These are phyloP conservation scores for Trichomonas vaginalis DNA, from an alignment of 208 protist species.

Conservation along the genomic window DNA sequence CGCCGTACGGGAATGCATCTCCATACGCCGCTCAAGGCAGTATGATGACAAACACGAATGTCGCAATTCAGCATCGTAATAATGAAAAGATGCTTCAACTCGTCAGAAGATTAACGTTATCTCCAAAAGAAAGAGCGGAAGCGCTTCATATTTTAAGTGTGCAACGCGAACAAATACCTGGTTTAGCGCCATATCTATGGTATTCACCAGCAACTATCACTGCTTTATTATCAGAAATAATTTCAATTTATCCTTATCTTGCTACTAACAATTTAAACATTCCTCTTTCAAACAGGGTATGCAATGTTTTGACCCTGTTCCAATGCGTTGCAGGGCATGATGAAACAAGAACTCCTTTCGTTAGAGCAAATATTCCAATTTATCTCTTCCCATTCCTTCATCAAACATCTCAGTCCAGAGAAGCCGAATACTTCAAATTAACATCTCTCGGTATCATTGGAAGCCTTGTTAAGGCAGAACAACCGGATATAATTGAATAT, in stretches of 20 bases:
- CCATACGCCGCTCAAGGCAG: background rate
- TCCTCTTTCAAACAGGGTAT: conserved; percentile 30
- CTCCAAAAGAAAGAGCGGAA: background rate
- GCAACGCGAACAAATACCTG: background rate
- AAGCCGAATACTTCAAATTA: conserved; percentile 90
- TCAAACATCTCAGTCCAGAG: conserved; percentile 60
- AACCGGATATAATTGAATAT: conserved; percentile 79
- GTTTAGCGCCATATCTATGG: conserved; percentile 82
- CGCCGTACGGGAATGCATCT: background rate
- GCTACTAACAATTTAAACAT: conserved; percentile 18
- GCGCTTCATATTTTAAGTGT: background rate
- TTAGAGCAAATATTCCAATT: conserved; percentile 88
- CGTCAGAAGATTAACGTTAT: background rate
- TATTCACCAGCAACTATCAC: conserved; percentile 87
- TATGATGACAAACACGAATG: background rate
- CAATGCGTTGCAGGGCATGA: conserved; percentile 88
- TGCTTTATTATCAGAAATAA: conserved; percentile 83
- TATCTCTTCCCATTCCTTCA: conserved; percentile 98
- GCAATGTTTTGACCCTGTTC: conserved; percentile 89
- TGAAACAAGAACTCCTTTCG: conserved; percentile 79
- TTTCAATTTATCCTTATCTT: conserved; percentile 86
- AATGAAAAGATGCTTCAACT: background rate
- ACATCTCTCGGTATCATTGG: conserved; percentile 95
- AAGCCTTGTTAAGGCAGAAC: conserved; percentile 75
- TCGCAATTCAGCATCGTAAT: background rate